These are phyloP conservation scores for Grammothele lineata DNA, from an alignment of 768 basidiomycete species.

Conservation along the genomic window DNA sequence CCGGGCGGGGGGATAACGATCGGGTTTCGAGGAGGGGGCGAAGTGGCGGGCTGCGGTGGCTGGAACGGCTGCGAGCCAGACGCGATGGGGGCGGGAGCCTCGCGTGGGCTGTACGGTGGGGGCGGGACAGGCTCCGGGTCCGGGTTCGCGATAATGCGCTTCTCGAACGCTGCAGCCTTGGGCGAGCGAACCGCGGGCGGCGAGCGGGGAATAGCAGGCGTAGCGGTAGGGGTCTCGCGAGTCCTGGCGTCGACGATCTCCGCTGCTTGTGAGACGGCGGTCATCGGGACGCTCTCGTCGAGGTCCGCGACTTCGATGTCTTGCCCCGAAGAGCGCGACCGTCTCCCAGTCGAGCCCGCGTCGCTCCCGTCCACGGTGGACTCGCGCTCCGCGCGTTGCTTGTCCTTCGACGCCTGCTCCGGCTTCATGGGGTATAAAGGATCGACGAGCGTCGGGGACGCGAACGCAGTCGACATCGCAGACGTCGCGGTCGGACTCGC, in stretches of 20 bases:
- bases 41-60: constrained; percentile 17
- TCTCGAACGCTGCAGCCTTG: constrained; percentile 2
- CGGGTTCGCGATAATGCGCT: constrained; percentile 11
- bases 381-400: constrained; percentile 31
- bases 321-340: constrained; percentile 9
- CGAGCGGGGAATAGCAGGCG: too few relatives aligned
- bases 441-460: constrained; percentile 14
- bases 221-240: too few relatives aligned
- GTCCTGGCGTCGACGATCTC: constrained; percentile 11
- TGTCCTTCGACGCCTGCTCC: constrained; percentile 35
- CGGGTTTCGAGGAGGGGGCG: neutral
- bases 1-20: constrained; percentile 11
- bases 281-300: constrained; percentile 21
- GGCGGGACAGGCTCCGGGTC: constrained; percentile 15
- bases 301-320: constrained; percentile 46
- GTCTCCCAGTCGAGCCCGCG: constrained; percentile 6
- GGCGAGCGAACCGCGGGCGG: neutral
- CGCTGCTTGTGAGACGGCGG: constrained; percentile 8
- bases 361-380: neutral
- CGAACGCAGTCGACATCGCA: constrained; percentile 15
- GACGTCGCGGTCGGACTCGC: constrained; percentile 22
- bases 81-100: constrained; percentile 4
- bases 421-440: constrained; percentile 19
- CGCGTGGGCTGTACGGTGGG: constrained; percentile 25
- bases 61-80: constrained; percentile 11